Percentiles rank a stretch among this genome's conserved stretches.
Evolutionary conservation across 257 asterid species (phyloP).

Genomic region (Solanum pimpinellifolium): DNA sequence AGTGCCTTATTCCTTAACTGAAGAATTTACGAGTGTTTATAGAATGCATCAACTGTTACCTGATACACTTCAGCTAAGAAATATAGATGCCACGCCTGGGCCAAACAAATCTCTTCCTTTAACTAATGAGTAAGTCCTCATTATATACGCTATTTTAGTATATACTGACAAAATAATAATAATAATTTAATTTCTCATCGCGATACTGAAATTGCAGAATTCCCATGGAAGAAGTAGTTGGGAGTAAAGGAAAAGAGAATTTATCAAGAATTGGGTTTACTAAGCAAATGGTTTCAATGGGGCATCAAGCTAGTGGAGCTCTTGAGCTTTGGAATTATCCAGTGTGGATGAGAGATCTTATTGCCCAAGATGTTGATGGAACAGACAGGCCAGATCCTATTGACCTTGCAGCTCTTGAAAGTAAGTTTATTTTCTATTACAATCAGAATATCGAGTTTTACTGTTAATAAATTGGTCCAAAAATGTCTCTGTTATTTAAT

Average conservation of each 20-base stretch:
- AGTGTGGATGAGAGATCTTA: conserved; percentile 33
- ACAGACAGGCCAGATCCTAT: conserved; percentile 33
- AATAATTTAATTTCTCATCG: too few relatives aligned
- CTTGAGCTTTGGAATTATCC: conserved; percentile 66
- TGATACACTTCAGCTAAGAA: conserved; percentile 28
- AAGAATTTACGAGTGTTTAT: conserved; percentile 45
- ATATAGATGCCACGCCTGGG: conserved; percentile 27
- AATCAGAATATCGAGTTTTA: too few relatives aligned
- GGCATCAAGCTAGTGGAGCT: conserved; percentile 65
- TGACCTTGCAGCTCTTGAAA: conserved; percentile 50
- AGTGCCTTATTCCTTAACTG: conserved; percentile 49
- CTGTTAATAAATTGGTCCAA: too few relatives aligned
- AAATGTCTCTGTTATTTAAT: too few relatives aligned
- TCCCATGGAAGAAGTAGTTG: conserved; percentile 29
- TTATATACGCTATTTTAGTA: neutral
- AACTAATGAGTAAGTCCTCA: conserved; percentile 14
- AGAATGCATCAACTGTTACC: conserved; percentile 57
- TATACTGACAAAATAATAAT: too few relatives aligned
- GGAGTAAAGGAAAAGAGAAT: conserved; percentile 19
- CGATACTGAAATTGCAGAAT: conserved; percentile 14
- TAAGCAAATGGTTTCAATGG: conserved; percentile 59
- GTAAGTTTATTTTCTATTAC: conserved; percentile 6
- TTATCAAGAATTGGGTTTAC: conserved; percentile 36
- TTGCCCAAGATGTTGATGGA: conserved; percentile 36
- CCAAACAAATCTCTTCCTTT: conserved; percentile 48